Evolutionary conservation across 257 asterid species (phyloP), one percentile per base, ranked within the genome.

Genomic region (Rhazya stricta): DNA sequence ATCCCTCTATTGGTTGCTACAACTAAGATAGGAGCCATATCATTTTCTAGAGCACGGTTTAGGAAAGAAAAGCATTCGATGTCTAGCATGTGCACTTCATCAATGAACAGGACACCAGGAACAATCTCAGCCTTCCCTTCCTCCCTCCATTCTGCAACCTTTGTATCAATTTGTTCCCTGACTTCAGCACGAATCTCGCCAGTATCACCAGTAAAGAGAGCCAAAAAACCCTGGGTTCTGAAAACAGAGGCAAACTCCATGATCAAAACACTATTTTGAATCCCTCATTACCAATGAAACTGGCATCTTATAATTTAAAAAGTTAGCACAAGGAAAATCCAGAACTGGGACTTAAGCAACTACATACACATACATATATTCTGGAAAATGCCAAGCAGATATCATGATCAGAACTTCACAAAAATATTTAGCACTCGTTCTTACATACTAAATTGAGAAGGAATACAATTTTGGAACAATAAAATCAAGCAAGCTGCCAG

Each of bases 11-110:
- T 95, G 82, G 99, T 92, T 73, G 99, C 97, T 5, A 95, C 97
- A 11, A 95, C 96, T 68, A 95, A 58, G 78, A 95, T 91, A 9
- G 99, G 99, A 9, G 99, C 94, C 99, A 92, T 92, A 42, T 91
- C 98, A n/a, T 92, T 92, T 72, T 95, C 98, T 62, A 95, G 56
- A 39, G 99, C 98, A 30, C 99, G 98, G 67, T 95, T 95, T 42
- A 95, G 87, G 81, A 92, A 95, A 6, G 99, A 95, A 72, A 95
- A 95, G 79, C 99, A 91, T 84, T 95, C 99, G 0, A 95, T 92
- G 79, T 94, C 99, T 29, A 92, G 96, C 98, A 94, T 94, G 89
- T 91, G 99, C n/a, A 94, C 99, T 86, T 94, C 98, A 4, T 94
- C 99, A 23, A 94, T 94, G 81, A 94, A 94, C 73, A 94, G 96